Evolutionary conservation across 2,329 filamentous ascomycete species (phyloP).

Genomic region (Fusarium chuoi): DNA sequence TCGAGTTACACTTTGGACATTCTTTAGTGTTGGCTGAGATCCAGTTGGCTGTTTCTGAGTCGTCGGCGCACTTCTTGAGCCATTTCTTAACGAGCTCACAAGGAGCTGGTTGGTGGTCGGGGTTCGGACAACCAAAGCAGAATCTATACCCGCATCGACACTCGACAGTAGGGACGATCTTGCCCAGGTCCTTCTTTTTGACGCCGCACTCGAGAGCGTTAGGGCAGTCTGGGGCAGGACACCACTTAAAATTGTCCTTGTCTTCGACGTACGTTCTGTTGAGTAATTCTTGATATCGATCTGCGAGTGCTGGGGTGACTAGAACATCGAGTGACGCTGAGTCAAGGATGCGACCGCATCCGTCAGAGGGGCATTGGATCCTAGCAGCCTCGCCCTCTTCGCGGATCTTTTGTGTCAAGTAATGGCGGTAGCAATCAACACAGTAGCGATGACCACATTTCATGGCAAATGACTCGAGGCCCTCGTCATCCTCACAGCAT

Average conservation of each 20-base stretch:
- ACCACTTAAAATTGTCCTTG: constrained; percentile 96
- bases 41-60: constrained; percentile 99
- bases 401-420: constrained; percentile 90
- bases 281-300: constrained; percentile 83
- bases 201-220: constrained; percentile 91
- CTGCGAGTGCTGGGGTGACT: constrained; percentile 64
- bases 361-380: constrained; percentile 91
- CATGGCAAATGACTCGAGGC: constrained; percentile 87
- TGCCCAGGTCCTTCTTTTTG: constrained; percentile 86
- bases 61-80: constrained; percentile 98
- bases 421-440: constrained; percentile 90
- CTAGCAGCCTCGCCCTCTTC: constrained; percentile 95
- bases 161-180: constrained; percentile 87
- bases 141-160: constrained; percentile 88
- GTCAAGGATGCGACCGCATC: constrained; percentile 91
- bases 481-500: constrained; percentile 88
- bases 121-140: constrained; percentile 92
- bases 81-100: constrained; percentile 92
- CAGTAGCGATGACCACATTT: constrained; percentile 96
- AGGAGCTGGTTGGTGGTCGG: constrained; percentile 92
- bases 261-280: constrained; percentile 97
- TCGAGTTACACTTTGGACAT: constrained; percentile 94
- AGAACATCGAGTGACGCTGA: constrained; percentile 87
- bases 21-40: constrained; percentile 99
- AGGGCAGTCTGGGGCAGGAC: constrained; percentile 94